Evolutionary conservation across 202 grass and related monocot genomes (phyloP), one percentile per base, ranked within the genome.

Genomic region (Setaria italica): DNA sequence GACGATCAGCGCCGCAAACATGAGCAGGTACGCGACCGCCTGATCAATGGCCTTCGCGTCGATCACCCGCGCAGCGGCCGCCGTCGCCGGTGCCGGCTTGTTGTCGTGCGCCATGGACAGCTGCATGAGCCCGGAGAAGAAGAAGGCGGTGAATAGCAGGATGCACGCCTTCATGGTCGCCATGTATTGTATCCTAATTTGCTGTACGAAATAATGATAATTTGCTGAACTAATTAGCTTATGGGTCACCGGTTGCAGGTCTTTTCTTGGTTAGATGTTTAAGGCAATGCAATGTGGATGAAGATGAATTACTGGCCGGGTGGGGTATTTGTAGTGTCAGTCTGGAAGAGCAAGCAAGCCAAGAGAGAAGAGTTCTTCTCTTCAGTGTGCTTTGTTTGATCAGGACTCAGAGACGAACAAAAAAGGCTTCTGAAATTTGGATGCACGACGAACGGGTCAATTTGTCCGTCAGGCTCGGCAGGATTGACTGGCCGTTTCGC

Each of bases 111-210:
- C 55, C 19, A 67, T 39, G 57, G 80, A 78, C 8, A 84, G 56
- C 46, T 83, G 13, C 56, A 79, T 84, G 68, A 75, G 81, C 6
- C 81, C 76, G 14, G 87, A 67, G 87, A 83, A 77, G 85, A 87
- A 82, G 55, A 78, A 72, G 11, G 67, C 33, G 0, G 80, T 57
- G 80, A 78, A 46, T 16, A 83, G 71, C 9, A 82, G 71, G 62
- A 77, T 19, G 62, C 12, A 82, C 41, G 12, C 62, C 62, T 76
- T 82, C 49, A 68, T 9, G 3, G 41, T 7, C 29, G 13, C 51
- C 85, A 82, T 87, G 30, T 11, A 5, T 32, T 25, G 25, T 25
- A 25, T 16, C 39, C 6, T 55, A n/a, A n/a, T 41, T 25, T 33
- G 7, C 14, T 34, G 33, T 5, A 34, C 7, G 46, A 32, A 73